A percentile compares a stretch with the other conserved stretches of the same genome.
phyloP scores from a whole-genome alignment of 441 rosid species.

The Aleurites moluccanus region DNA sequence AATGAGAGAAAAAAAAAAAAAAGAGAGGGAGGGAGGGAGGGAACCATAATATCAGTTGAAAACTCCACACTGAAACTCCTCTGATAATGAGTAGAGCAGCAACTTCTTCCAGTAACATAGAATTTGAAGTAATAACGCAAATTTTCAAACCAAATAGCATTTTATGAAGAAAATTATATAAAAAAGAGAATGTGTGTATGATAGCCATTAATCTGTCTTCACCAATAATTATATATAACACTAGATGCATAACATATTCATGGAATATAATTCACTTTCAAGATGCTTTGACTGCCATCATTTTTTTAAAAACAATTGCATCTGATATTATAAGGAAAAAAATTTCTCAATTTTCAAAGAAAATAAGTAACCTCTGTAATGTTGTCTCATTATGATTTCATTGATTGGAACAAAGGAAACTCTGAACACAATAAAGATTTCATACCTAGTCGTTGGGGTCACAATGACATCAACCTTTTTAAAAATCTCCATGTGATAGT shows the following conservation, averaged over 20 bases:
- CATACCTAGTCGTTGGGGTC: constrained; percentile 82
- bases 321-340: not conserved
- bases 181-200: too few species aligned
- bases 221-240: not conserved
- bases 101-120: constrained; percentile 8
- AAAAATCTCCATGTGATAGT: constrained; percentile 79
- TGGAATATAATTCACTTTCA: not conserved
- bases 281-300: not conserved
- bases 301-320: not conserved
- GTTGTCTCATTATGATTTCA: not conserved
- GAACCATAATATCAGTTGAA: constrained; percentile 13
- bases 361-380: not conserved
- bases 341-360: not conserved
- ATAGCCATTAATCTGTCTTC: not conserved
- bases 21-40: not conserved
- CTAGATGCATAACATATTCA: not conserved
- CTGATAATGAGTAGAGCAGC: not conserved
- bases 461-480: constrained; percentile 79
- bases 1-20: not conserved
- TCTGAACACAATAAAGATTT: constrained; percentile 7
- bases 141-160: not conserved
- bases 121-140: not conserved
- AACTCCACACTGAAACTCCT: not conserved
- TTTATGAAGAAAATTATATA: not conserved
- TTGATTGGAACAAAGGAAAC: not conserved